A percentile compares a stretch with the other conserved stretches of the same genome.
Evolutionary conservation across 768 basidiomycete genomes (phyloP).

Genomic region (Phylloporus scabripes): DNA sequence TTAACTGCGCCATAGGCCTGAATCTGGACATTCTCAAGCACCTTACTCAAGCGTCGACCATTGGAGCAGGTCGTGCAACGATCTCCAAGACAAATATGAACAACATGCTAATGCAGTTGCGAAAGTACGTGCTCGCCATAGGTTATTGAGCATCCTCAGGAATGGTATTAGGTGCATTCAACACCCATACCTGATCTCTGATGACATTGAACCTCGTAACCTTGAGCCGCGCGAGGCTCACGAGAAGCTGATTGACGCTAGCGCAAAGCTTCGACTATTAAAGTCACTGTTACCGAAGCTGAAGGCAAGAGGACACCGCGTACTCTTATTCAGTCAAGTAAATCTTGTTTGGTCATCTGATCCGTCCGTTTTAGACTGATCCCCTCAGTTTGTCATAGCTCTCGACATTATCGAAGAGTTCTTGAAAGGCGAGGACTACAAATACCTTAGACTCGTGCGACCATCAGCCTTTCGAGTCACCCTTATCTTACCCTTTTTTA

Average conservation of each 20-base stretch:
- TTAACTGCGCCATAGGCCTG: conserved; percentile 43
- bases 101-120: conserved; percentile 82
- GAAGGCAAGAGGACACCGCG: conserved; percentile 78
- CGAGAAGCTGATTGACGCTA: conserved; percentile 73
- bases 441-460: conserved; percentile 70
- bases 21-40: conserved; percentile 63
- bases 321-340: conserved; percentile 90
- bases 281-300: conserved; percentile 77
- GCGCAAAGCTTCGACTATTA: conserved; percentile 79
- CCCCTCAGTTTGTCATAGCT: conserved; percentile 76
- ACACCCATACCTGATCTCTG: conserved; percentile 83
- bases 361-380: conserved; percentile 1
- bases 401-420: conserved; percentile 89
- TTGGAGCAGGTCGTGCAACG: conserved; percentile 26
- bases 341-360: conserved; percentile 11
- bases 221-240: conserved; percentile 58
- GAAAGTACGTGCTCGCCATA: conserved; percentile 53
- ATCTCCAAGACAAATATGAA: conserved; percentile 55
- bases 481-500: conserved; percentile 28
- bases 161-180: conserved; percentile 63
- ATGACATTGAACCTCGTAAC: conserved; percentile 70
- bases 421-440: conserved; percentile 70
- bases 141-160: neutral
- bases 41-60: conserved; percentile 44
- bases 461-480: conserved; percentile 1